Evolutionary conservation across 2,329 filamentous ascomycete genomes (phyloP).

Genomic region (Hymenotorrendiella dingleyae): DNA sequence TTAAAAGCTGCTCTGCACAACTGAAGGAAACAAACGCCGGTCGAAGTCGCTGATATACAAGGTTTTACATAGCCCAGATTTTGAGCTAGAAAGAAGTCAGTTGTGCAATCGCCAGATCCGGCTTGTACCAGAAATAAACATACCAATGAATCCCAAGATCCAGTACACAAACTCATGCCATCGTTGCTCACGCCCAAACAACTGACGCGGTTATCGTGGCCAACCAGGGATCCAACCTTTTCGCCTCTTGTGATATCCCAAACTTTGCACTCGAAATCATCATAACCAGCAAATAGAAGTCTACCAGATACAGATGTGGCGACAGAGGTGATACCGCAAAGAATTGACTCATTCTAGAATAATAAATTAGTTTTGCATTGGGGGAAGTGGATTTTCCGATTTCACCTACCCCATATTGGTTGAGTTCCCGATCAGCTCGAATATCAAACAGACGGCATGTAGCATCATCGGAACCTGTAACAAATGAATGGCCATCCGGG

Average conservation of each 20-base stretch:
- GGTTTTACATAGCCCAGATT: constrained; percentile 62
- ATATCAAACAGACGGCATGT: constrained; percentile 98
- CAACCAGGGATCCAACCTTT: constrained; percentile 92
- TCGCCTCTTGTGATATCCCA: constrained; percentile 97
- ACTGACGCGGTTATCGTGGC: constrained; percentile 98
- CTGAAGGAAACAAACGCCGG: constrained; percentile 18
- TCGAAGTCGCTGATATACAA: constrained; percentile 16
- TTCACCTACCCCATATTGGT: constrained; percentile 58
- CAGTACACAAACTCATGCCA: constrained; percentile 97
- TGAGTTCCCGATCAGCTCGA: constrained; percentile 77
- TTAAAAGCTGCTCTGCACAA: constrained; percentile 22
- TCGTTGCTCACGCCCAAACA: constrained; percentile 98
- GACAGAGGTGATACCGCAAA: constrained; percentile 97
- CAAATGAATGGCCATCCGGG: constrained; percentile 96
- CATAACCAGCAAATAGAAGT: constrained; percentile 92
- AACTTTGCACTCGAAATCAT: constrained; percentile 99
- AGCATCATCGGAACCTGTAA: constrained; percentile 94
- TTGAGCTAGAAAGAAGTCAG: constrained; percentile 56
- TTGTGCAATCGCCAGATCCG: constrained; percentile 22
- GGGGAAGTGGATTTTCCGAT: neutral
- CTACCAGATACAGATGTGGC: constrained; percentile 95
- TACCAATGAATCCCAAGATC: constrained; percentile 98
- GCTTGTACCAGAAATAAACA: constrained; percentile 35
- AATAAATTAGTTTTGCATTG: constrained; percentile 13
- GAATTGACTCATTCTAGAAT: constrained; percentile 83